Evolutionary conservation across 2,329 filamentous ascomycete species (phyloP), one percentile per base, ranked within the genome.

Genomic region (Gremmenia infestans): DNA sequence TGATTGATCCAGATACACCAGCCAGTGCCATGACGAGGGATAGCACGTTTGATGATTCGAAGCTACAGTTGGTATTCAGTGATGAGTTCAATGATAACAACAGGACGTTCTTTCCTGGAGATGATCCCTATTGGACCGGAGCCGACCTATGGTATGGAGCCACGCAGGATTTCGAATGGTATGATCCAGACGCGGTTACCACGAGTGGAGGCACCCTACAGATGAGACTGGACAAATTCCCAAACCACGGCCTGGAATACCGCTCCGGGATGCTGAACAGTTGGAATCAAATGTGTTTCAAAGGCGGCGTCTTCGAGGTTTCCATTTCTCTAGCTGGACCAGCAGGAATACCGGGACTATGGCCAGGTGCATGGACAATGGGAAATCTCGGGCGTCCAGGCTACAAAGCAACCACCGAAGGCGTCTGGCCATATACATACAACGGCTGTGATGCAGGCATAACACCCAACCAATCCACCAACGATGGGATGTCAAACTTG

Each of bases 381-480:
- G 78, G 78, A 0, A 81, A 81, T 58, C 72, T 81, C 2, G 78
- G 78, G 4, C 70, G 78, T 35, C 78, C 78, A 17, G 78, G 78
- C 39, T 80, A 79, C 58, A 67, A 76, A 35, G 70, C 76, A 2
- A 79, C 77, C 1, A 81, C 78, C 0, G 78, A 81, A 19, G 78
- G 78, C 5, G 67, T 79, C 55, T 81, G 78, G 78, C 78, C 78
- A 2, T 81, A 80, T 60, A 80, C 77, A 0, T 81, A 81, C 63
- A 68, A 76, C 50, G 70, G 71, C 36, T 81, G 78, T 61, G 78
- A 89, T 66, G 75, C 77, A 19, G 86, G 86, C 9, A 88, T 89
- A 59, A 88, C 86, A 2, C 78, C 83, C 1, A 89, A 89, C 63
- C 86, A 89, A 66, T 88, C 84, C 56, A 79, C 81, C 17, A 73